phyloP scores from a whole-genome alignment of 345 rosid genomes.

The Nephelium lappaceum region DNA sequence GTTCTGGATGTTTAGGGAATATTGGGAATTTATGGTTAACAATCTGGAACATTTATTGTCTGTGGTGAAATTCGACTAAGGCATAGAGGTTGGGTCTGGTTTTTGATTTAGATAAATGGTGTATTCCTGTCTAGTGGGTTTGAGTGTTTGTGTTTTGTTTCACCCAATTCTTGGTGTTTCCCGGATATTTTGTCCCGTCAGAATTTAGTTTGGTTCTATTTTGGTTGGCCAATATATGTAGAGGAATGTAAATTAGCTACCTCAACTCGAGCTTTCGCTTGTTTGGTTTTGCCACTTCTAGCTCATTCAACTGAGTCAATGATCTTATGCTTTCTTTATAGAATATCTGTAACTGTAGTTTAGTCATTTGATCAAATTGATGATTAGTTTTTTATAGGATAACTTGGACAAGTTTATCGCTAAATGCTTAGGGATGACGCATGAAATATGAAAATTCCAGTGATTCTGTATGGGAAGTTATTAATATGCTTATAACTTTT shows the following conservation, averaged over 20 bases:
- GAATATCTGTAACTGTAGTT: neutral
- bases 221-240: neutral
- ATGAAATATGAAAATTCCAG: neutral
- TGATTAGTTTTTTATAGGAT: neutral
- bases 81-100: neutral
- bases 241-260: neutral
- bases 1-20: neutral
- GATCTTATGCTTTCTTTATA: neutral
- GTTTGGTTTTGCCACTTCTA: neutral
- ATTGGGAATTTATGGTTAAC: conserved; percentile 1
- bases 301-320: neutral
- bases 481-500: neutral
- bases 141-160: neutral
- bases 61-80: neutral
- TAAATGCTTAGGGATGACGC: neutral
- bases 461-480: neutral
- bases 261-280: neutral
- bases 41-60: neutral
- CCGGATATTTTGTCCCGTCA: neutral
- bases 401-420: neutral
- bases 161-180: neutral
- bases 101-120: neutral
- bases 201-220: neutral
- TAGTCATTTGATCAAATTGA: neutral
- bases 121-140: neutral